Conservation (phyloP, 140 eudicot genomes). For the Artemisia princeps region DNA sequence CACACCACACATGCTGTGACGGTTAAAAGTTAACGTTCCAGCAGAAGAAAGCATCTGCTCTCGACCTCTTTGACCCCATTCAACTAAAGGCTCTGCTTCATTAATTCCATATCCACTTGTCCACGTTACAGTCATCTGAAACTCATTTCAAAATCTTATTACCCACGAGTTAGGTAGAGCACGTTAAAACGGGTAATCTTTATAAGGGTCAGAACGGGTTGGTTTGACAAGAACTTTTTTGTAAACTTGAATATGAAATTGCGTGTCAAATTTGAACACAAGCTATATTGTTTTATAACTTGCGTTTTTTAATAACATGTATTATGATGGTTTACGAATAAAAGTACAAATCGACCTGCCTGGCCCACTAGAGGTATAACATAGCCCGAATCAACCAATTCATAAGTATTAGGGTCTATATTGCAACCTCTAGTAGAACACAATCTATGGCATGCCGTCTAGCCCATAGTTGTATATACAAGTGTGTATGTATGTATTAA, state of each 20-base stretch:
- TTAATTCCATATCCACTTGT: conserved; percentile 65
- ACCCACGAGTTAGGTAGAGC: too few species aligned
- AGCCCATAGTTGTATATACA: background rate
- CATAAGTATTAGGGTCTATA: too few species aligned
- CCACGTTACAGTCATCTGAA: conserved; percentile 83
- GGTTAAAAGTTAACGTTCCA: conserved; percentile 55
- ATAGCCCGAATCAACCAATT: too few species aligned
- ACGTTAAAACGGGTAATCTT: background rate
- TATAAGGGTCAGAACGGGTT: too few species aligned
- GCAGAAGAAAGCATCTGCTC: conserved; percentile 44
- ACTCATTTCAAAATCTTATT: conserved; percentile 15
- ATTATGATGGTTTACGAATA: too few species aligned
- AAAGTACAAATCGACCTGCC: too few species aligned
- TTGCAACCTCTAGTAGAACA: background rate
- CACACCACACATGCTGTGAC: conserved; percentile 62
- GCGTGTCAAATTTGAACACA: too few species aligned
- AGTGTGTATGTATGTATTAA: background rate
- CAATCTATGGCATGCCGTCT: background rate
- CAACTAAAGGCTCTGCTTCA: conserved; percentile 68
- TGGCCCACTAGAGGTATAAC: too few species aligned
- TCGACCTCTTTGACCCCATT: conserved; percentile 45
- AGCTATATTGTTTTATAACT: too few species aligned
- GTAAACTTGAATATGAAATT: too few species aligned
- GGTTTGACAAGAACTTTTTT: too few species aligned
- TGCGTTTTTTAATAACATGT: too few species aligned